A percentile compares a stretch with the other conserved stretches of the same genome.
phyloP scores from a whole-genome alignment of 2,329 filamentous ascomycete species.

The Alternaria longipes region DNA sequence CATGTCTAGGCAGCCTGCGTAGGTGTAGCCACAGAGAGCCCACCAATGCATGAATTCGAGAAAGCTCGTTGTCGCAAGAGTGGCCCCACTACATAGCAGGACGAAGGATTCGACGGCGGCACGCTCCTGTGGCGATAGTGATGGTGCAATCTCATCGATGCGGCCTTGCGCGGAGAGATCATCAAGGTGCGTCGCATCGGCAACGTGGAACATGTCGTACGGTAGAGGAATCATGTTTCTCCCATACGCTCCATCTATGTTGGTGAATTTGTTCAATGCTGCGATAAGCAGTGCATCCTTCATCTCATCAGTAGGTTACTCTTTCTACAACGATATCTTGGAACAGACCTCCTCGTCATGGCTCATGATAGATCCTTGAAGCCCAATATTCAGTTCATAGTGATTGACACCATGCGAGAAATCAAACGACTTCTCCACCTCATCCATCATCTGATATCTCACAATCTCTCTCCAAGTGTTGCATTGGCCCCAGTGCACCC shows the following conservation, averaged over 20 bases:
- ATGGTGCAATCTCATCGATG: constrained; percentile 52
- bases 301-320: constrained; percentile 22
- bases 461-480: constrained; percentile 53
- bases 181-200: constrained; percentile 19
- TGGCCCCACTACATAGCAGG: constrained; percentile 56
- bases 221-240: constrained; percentile 54
- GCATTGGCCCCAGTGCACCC: constrained; percentile 45
- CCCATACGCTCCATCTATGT: constrained; percentile 56
- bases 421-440: constrained; percentile 47
- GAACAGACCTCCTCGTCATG: constrained; percentile 53
- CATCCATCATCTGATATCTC: constrained; percentile 55
- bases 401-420: constrained; percentile 56
- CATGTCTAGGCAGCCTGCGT: constrained; percentile 55
- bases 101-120: constrained; percentile 54
- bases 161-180: constrained; percentile 53
- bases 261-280: constrained; percentile 56
- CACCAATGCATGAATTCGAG: constrained; percentile 61
- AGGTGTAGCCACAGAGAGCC: constrained; percentile 34
- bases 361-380: constrained; percentile 47
- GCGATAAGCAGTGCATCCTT: constrained; percentile 28
- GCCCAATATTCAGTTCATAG: constrained; percentile 49
- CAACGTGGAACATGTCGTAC: constrained; percentile 41
- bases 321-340: no score
- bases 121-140: constrained; percentile 55
- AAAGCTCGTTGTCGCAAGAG: constrained; percentile 56